Conservation (phyloP, 2,329 filamentous ascomycete genomes). For the Verticillium longisporum region DNA sequence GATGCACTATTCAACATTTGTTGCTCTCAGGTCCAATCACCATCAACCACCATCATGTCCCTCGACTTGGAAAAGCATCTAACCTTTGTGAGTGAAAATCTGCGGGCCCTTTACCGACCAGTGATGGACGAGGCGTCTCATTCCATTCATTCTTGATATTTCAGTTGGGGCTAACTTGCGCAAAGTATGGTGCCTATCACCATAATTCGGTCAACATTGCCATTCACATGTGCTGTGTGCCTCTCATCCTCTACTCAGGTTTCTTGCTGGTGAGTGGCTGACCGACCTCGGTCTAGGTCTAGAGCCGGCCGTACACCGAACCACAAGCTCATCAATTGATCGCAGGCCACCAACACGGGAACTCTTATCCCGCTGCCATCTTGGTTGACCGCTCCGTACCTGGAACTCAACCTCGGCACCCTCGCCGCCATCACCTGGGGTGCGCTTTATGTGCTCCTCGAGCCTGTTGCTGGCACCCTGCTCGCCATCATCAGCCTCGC, state of each 20-base stretch:
- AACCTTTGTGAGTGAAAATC: slow-evolving; percentile 58
- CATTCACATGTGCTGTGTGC: slow-evolving; percentile 77
- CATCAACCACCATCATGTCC: slow-evolving; percentile 39
- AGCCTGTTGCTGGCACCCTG: slow-evolving; percentile 81
- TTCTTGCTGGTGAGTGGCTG: slow-evolving; percentile 59
- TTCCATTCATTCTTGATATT: neutral
- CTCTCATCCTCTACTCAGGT: slow-evolving; percentile 63
- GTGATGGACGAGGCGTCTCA: neutral
- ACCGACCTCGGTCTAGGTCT: neutral
- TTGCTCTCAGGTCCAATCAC: neutral
- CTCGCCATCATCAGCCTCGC: slow-evolving; percentile 71
- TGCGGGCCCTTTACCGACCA: neutral
- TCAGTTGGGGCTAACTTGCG: slow-evolving; percentile 3
- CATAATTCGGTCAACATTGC: slow-evolving; percentile 68
- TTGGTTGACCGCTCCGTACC: slow-evolving; percentile 61
- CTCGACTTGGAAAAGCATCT: slow-evolving; percentile 78
- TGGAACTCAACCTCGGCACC: slow-evolving; percentile 61
- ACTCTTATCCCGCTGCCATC: slow-evolving; percentile 57
- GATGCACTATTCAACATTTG: neutral
- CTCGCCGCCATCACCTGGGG: slow-evolving; percentile 63
- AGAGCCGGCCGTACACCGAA: neutral
- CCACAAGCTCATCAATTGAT: slow-evolving; percentile 7
- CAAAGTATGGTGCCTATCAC: slow-evolving; percentile 78
- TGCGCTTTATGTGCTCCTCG: slow-evolving; percentile 80
- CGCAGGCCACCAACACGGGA: slow-evolving; percentile 55